These are phyloP conservation scores for Micractinium conductrix DNA, from an alignment of 139 green algal genomes.

Conservation along the genomic window DNA sequence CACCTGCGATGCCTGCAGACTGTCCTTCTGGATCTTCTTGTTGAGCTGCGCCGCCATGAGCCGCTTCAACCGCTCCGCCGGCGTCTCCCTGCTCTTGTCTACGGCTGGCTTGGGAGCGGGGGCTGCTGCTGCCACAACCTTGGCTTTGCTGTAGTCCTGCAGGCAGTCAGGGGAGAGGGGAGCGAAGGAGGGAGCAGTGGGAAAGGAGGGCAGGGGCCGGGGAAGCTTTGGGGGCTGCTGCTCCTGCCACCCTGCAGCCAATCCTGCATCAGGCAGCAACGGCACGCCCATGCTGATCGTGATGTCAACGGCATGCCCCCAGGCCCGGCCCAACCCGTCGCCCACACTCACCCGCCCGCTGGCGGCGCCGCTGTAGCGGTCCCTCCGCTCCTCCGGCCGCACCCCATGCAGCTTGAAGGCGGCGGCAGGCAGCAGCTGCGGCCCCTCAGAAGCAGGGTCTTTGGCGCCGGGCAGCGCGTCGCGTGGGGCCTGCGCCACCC, in stretches of 20 bases:
- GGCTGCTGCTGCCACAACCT: background rate
- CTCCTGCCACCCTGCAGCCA: too few relatives aligned
- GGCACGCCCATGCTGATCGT: too few relatives aligned
- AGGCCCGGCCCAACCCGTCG: too few relatives aligned
- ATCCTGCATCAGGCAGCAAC: too few relatives aligned
- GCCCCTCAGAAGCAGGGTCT: conserved; percentile 11
- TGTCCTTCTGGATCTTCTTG: conserved; percentile 76
- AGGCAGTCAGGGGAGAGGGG: background rate
- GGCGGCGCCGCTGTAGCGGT: background rate
- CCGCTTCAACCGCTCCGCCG: conserved; percentile 80
- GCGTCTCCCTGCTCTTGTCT: conserved; percentile 68
- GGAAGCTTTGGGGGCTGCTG: background rate
- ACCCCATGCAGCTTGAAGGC: conserved; percentile 35
- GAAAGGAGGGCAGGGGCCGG: background rate
- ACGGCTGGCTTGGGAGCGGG: background rate
- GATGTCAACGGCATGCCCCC: too few relatives aligned
- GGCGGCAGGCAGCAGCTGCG: conserved; percentile 8
- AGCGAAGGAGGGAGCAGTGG: background rate
- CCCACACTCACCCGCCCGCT: conserved; percentile 31
- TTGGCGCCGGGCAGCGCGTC: conserved; percentile 27
- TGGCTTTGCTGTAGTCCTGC: conserved; percentile 26
- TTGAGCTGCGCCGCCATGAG: conserved; percentile 84
- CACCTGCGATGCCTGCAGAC: conserved; percentile 56
- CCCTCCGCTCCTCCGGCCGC: conserved; percentile 1
- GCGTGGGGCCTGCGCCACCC: background rate